Evolutionary conservation across 108 stramenopile species (phyloP), one percentile per base, ranked within the genome.

Genomic region (Asterionellopsis glacialis): DNA sequence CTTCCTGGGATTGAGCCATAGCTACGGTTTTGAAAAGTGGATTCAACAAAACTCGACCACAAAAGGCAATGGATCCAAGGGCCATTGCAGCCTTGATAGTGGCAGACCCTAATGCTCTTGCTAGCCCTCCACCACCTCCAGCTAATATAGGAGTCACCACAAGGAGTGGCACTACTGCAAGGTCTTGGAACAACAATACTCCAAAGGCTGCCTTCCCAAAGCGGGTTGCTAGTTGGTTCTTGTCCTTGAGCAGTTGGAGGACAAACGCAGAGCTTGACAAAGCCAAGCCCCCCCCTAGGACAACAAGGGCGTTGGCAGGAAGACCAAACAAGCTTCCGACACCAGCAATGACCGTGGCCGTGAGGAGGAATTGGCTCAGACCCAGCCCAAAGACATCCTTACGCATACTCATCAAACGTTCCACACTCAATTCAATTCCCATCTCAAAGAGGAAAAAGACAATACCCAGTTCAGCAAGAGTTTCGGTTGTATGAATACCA

Each of bases 401-500:
- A 65, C 77, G 73, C 95, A 96, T 94, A 45, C 79, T 73, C 48
- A 82, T 62, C 39, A 95, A 65, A 16, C 90, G 75, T 41, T 91
- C 92, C 57, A 95, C 57, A 59, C 89, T 91, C 0, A 98, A 72
- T 65, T 98, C 95, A 41, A 98, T 84, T 26, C 97, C 97, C 97
- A 98, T 98, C 69, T 98, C 97, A 64, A 98, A 98, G 1, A 98
- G 72, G 68, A 98, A 98, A 65, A 98, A 96, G 41, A 96, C 95
- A 39, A 98, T 96, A 18, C 97, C 97, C 59, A 96, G 76, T 63
- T 98, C 95, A 1, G 92, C 95, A 61, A 96, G 63, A 18, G 69
- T 76, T 54, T 91, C 86, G 11, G 88, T 87, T 11, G 82, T 84
- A 58, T 90, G 88, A 52, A 91, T 77, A 15, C 82, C 90, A 27